These are phyloP conservation scores for Candida tropicalis DNA, from an alignment of 1,139 yeast genomes.

Conservation along the genomic window DNA sequence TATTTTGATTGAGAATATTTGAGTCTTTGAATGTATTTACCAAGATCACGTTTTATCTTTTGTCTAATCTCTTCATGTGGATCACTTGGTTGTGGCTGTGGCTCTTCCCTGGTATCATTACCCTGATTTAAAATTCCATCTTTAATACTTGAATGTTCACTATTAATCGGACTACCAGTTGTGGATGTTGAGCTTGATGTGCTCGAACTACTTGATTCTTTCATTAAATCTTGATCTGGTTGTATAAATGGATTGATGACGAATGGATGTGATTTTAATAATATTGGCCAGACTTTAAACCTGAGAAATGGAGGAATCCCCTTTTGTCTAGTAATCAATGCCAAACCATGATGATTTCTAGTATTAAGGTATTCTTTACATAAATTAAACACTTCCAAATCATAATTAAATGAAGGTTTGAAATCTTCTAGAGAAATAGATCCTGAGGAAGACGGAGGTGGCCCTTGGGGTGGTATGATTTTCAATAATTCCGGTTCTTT, in stretches of 20 bases:
- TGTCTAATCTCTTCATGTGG: slow-evolving; percentile 28
- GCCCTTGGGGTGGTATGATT: slow-evolving; percentile 4
- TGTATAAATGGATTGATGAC: slow-evolving; percentile 73
- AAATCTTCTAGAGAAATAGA: slow-evolving; percentile 12
- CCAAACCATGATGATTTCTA: slow-evolving; percentile 67
- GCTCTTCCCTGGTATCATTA: slow-evolving; percentile 8
- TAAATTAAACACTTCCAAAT: slow-evolving; percentile 39
- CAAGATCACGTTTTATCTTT: slow-evolving; percentile 52
- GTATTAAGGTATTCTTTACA: slow-evolving; percentile 47
- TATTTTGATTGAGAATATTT: slow-evolving; percentile 22
- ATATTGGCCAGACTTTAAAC: slow-evolving; percentile 80
- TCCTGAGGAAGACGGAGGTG: slow-evolving; percentile 6
- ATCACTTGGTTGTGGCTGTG: slow-evolving; percentile 12
- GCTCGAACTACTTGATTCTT: slow-evolving; percentile 14
- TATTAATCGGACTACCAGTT: slow-evolving; percentile 6
- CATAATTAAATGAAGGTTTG: slow-evolving; percentile 45
- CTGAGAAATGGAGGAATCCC: slow-evolving; percentile 87
- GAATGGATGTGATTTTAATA: slow-evolving; percentile 82
- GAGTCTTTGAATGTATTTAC: slow-evolving; percentile 52
- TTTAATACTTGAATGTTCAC: slow-evolving; percentile 14
- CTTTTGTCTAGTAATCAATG: slow-evolving; percentile 76
- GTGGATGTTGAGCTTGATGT: slow-evolving; percentile 4
- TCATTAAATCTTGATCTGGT: slow-evolving; percentile 46
- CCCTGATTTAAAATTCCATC: slow-evolving; percentile 4
- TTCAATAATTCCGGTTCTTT: slow-evolving; percentile 1